phyloP scores from a whole-genome alignment of 495 filamentous ascomycete species.

The Neurospora sp. region DNA sequence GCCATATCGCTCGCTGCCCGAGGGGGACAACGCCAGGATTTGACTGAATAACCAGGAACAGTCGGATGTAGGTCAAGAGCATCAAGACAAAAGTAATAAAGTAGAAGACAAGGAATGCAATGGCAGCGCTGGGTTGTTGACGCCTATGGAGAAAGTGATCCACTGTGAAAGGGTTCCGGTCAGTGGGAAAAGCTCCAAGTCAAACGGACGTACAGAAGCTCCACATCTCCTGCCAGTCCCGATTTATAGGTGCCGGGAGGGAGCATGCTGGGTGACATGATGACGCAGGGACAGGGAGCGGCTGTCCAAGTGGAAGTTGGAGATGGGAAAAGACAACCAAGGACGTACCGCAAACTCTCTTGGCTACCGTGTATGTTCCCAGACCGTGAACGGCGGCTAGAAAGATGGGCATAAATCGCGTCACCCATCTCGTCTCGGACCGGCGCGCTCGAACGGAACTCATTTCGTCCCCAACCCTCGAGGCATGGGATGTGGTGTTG shows the following conservation, averaged over 20 bases:
- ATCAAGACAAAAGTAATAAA: conserved; percentile 58
- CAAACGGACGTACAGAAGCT: not conserved
- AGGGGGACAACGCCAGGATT: conserved; percentile 63
- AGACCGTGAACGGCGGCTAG: conserved; percentile 29
- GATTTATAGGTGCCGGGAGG: not conserved
- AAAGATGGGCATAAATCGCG: conserved; percentile 30
- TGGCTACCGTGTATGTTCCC: conserved; percentile 31
- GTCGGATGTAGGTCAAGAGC: conserved; percentile 55
- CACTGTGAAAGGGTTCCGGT: conserved; percentile 30
- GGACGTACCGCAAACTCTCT: conserved; percentile 30
- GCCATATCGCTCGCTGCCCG: conserved; percentile 31
- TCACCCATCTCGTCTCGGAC: conserved; percentile 34
- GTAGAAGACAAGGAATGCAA: conserved; percentile 60
- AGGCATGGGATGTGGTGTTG: not conserved
- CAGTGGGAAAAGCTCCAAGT: not conserved
- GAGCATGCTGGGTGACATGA: conserved; percentile 1
- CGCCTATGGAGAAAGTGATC: conserved; percentile 50
- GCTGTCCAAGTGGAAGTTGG: not conserved
- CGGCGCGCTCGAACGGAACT: conserved; percentile 11
- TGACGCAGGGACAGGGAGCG: not conserved
- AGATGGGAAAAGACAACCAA: not conserved
- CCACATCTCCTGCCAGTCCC: not conserved
- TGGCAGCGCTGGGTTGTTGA: conserved; percentile 44
- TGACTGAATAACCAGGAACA: conserved; percentile 50
- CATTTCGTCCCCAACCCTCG: not conserved